A percentile compares a stretch with the other conserved stretches of the same genome.
phyloP scores from a whole-genome alignment of 495 filamentous ascomycete species.

The Penicilliopsis zonata region DNA sequence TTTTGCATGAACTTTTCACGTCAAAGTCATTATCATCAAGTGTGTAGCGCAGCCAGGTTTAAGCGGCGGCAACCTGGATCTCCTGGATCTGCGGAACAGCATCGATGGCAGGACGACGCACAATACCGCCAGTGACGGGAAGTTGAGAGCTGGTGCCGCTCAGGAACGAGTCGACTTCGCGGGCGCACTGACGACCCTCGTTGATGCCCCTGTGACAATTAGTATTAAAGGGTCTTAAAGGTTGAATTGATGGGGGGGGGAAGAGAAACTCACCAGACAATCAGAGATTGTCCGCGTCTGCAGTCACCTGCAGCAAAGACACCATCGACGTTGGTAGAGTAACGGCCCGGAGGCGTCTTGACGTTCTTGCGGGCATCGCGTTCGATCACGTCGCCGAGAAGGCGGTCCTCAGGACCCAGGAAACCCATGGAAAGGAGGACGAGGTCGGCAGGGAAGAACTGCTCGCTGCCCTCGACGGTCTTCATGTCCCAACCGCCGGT shows the following conservation, averaged over 20 bases:
- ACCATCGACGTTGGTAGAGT: slow-evolving; percentile 77
- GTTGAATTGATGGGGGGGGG: neutral
- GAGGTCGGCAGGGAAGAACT: slow-evolving; percentile 96
- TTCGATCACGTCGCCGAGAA: slow-evolving; percentile 78
- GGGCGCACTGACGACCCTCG: slow-evolving; percentile 86
- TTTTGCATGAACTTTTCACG: slow-evolving; percentile 1
- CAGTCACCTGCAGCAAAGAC: slow-evolving; percentile 97
- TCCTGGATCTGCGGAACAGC: slow-evolving; percentile 20
- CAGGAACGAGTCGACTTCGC: slow-evolving; percentile 88
- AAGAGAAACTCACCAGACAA: slow-evolving; percentile 71
- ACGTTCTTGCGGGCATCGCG: slow-evolving; percentile 93
- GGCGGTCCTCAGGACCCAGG: slow-evolving; percentile 85
- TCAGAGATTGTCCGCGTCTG: slow-evolving; percentile 88
- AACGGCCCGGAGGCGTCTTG: slow-evolving; percentile 87
- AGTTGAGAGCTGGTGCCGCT: slow-evolving; percentile 62
- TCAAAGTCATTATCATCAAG: slow-evolving; percentile 4
- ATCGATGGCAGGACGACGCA: slow-evolving; percentile 60
- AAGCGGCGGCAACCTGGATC: slow-evolving; percentile 20
- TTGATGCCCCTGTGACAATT: slow-evolving; percentile 99
- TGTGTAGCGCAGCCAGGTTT: neutral
- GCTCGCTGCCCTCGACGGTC: slow-evolving; percentile 84
- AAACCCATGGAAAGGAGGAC: slow-evolving; percentile 98
- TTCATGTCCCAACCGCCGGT: slow-evolving; percentile 99
- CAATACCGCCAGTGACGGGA: slow-evolving; percentile 89
- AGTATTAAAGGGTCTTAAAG: slow-evolving; percentile 2